Conservation (phyloP, 352 stramenopile species). For the Phytophthora agathidicida region DNA sequence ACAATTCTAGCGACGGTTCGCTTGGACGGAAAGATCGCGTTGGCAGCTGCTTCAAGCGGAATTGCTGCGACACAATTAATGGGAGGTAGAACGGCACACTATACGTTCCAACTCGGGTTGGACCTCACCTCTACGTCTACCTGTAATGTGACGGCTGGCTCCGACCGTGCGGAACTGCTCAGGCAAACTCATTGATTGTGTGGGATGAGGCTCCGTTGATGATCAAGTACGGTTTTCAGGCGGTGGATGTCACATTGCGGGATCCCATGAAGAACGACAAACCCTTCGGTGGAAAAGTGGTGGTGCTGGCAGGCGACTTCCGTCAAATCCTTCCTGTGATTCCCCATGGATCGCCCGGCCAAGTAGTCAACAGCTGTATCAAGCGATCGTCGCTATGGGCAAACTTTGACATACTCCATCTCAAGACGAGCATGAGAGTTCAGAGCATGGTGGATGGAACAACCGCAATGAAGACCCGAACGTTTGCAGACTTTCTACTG, state of each 20-base stretch:
- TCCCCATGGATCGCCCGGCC: neutral
- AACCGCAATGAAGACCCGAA: too few relatives aligned
- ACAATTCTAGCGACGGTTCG: conserved; percentile 4
- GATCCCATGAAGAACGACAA: conserved; percentile 3
- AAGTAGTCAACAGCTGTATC: neutral
- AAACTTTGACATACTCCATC: neutral
- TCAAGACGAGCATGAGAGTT: neutral
- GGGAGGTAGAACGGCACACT: neutral
- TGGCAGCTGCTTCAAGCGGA: conserved; percentile 1
- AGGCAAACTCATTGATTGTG: neutral
- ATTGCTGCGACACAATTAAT: conserved; percentile 1
- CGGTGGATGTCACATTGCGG: neutral
- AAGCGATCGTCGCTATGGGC: neutral
- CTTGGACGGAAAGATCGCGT: neutral
- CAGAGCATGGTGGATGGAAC: too few relatives aligned
- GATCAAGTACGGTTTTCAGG: conserved; percentile 6
- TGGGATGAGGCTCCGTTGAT: conserved; percentile 11
- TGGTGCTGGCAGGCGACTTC: conserved; percentile 4
- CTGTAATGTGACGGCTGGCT: neutral
- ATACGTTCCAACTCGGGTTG: neutral
- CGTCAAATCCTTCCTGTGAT: conserved; percentile 4
- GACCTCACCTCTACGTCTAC: neutral
- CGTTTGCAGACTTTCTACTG: too few relatives aligned
- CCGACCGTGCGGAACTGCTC: neutral
- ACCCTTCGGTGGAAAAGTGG: conserved; percentile 6